These are phyloP conservation scores for Trichoderma cornu-damae DNA, from an alignment of 2,329 filamentous ascomycete species.

Conservation along the genomic window DNA sequence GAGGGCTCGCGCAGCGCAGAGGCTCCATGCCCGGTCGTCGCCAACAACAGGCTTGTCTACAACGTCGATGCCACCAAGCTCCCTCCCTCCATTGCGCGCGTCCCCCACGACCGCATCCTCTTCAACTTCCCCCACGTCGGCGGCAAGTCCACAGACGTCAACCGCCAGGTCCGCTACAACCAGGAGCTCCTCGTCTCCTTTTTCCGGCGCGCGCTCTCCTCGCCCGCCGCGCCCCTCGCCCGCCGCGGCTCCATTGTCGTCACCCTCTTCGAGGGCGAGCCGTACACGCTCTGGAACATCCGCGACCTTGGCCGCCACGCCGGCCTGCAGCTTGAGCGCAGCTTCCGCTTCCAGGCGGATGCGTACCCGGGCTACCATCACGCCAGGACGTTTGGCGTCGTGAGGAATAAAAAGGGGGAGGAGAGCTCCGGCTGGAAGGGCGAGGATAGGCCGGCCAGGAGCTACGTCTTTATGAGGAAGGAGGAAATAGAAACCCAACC, in stretches of 20 bases:
- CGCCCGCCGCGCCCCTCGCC: conserved; percentile 30
- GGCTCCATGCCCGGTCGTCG: conserved; percentile 18
- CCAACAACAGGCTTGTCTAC: conserved; percentile 47
- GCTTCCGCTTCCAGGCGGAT: conserved; percentile 61
- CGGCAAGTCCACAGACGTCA: conserved; percentile 86
- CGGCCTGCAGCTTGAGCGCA: conserved; percentile 63
- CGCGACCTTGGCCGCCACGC: conserved; percentile 76
- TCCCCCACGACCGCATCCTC: conserved; percentile 67
- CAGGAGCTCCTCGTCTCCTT: conserved; percentile 70
- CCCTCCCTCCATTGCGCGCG: conserved; percentile 40
- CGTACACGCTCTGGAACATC: conserved; percentile 94
- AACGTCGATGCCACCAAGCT: conserved; percentile 63
- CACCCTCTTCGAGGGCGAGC: conserved; percentile 87
- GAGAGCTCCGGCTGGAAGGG: conserved; percentile 40
- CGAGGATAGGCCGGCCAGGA: conserved; percentile 46
- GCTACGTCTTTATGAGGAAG: conserved; percentile 58
- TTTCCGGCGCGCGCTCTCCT: conserved; percentile 49
- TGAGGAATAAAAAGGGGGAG: conserved; percentile 45
- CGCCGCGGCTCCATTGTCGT: conserved; percentile 64
- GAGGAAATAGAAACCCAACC: conserved; percentile 39
- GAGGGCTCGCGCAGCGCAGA: conserved; percentile 19
- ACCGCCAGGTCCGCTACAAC: conserved; percentile 89
- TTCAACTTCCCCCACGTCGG: conserved; percentile 99
- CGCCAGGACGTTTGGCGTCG: conserved; percentile 65
- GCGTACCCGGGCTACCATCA: conserved; percentile 72